Conservation (phyloP, 768 basidiomycete genomes). For the Pleurotus djamor region DNA sequence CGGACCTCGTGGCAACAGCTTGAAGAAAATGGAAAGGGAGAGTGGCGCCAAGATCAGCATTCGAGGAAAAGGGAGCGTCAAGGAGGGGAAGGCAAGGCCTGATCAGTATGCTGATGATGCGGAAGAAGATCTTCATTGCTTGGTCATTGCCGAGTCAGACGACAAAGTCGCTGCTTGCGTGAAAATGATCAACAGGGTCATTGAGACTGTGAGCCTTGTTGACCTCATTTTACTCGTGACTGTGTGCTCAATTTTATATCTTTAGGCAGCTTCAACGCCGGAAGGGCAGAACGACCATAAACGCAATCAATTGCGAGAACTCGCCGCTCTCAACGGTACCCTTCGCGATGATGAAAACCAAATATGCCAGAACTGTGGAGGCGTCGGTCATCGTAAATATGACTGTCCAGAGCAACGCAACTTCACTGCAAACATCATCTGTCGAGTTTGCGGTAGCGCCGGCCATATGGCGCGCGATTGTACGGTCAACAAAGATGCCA, state of each 20-base stretch:
- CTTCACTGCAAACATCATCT: constrained; percentile 99
- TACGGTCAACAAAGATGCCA: constrained; percentile 89
- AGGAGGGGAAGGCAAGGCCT: constrained; percentile 96
- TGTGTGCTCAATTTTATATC: background rate
- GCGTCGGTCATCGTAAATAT: constrained; percentile 95
- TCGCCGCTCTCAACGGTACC: constrained; percentile 97
- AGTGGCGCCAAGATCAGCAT: constrained; percentile 99
- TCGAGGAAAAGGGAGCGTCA: constrained; percentile 96
- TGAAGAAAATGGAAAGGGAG: constrained; percentile 99
- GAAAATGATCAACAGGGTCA: constrained; percentile 94
- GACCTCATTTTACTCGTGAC: background rate
- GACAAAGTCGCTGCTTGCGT: constrained; percentile 93
- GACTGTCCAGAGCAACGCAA: constrained; percentile 98
- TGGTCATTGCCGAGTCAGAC: constrained; percentile 89
- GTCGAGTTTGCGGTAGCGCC: constrained; percentile 96
- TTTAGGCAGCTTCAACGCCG: constrained; percentile 94
- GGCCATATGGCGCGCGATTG: constrained; percentile 99
- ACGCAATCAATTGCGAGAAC: constrained; percentile 95
- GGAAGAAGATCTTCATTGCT: constrained; percentile 98
- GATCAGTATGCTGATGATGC: constrained; percentile 96
- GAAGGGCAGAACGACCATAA: constrained; percentile 99
- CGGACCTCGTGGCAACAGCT: constrained; percentile 96
- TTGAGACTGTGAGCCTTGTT: constrained; percentile 79
- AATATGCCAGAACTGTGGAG: constrained; percentile 96
- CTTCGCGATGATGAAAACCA: constrained; percentile 99